These are phyloP conservation scores for Sonneratia alba DNA, from an alignment of 345 rosid genomes.

Conservation along the genomic window DNA sequence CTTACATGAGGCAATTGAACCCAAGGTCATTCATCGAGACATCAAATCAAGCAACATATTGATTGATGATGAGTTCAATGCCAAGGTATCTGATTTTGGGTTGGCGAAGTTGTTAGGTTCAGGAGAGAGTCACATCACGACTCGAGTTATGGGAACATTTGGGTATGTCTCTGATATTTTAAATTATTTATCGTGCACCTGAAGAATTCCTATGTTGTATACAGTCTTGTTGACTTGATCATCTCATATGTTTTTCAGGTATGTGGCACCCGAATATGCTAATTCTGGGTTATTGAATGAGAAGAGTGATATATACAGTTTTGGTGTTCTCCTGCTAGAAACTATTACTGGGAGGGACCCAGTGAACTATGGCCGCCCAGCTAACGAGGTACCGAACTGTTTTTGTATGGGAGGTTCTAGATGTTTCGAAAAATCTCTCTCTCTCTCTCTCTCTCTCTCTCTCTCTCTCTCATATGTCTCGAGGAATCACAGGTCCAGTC, in stretches of 20 bases:
- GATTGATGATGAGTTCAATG: conserved; percentile 73
- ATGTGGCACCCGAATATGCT: conserved; percentile 97
- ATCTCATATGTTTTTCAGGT: conserved; percentile 37
- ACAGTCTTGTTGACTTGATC: not conserved
- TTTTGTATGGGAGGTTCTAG: not conserved
- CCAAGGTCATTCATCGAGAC: conserved; percentile 92
- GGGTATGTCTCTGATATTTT: conserved; percentile 45
- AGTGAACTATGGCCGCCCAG: conserved; percentile 85
- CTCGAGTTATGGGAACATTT: conserved; percentile 98
- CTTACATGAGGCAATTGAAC: conserved; percentile 97
- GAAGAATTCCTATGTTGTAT: conserved; percentile 9
- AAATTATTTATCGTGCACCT: conserved; percentile 1
- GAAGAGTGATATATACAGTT: conserved; percentile 91
- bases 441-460: too few relatives aligned
- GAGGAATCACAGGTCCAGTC: too few relatives aligned
- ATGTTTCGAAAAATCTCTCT: not conserved
- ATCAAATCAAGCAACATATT: conserved; percentile 94
- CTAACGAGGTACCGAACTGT: conserved; percentile 50
- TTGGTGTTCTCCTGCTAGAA: conserved; percentile 90
- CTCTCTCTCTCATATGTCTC: too few relatives aligned
- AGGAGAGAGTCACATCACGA: conserved; percentile 86
- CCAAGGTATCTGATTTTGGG: conserved; percentile 96
- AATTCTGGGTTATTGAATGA: conserved; percentile 85
- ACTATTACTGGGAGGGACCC: conserved; percentile 92
- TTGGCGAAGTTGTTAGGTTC: conserved; percentile 88